Conservation (phyloP, 2,329 filamentous ascomycete species). For the Trichoderma brevicompactum region DNA sequence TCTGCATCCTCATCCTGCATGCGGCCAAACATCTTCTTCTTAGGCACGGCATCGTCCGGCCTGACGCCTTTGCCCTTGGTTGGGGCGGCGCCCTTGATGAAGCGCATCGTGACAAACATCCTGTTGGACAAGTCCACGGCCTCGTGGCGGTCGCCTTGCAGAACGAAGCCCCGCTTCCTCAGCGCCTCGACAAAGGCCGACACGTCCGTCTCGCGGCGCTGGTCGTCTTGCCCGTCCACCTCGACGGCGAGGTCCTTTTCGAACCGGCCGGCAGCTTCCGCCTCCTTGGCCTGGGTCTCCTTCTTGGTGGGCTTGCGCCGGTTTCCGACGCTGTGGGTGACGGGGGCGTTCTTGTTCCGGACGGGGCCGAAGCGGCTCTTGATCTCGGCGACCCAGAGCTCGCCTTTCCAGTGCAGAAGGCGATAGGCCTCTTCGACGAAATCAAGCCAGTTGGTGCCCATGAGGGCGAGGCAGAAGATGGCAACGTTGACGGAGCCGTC, state of each 20-base stretch:
- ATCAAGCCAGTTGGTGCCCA: slow-evolving; percentile 98
- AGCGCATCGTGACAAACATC: slow-evolving; percentile 99
- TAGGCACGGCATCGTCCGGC: slow-evolving; percentile 51
- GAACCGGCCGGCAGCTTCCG: slow-evolving; percentile 54
- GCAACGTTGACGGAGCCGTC: slow-evolving; percentile 81
- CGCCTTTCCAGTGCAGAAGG: slow-evolving; percentile 88
- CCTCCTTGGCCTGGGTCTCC: slow-evolving; percentile 49
- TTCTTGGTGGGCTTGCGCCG: slow-evolving; percentile 53
- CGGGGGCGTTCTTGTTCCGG: slow-evolving; percentile 45
- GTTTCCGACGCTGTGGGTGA: slow-evolving; percentile 74
- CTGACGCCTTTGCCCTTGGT: slow-evolving; percentile 74
- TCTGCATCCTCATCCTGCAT: slow-evolving; percentile 59
- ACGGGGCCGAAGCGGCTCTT: slow-evolving; percentile 77
- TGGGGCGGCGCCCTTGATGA: slow-evolving; percentile 80
- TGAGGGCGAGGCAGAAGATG: slow-evolving; percentile 94
- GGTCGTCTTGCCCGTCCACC: slow-evolving; percentile 69
- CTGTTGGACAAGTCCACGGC: slow-evolving; percentile 85
- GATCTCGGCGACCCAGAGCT: slow-evolving; percentile 97
- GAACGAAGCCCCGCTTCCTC: slow-evolving; percentile 78
- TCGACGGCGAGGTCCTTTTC: slow-evolving; percentile 67
- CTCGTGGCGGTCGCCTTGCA: slow-evolving; percentile 64
- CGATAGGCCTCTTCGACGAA: slow-evolving; percentile 97
- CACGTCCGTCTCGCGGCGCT: slow-evolving; percentile 79
- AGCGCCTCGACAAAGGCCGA: slow-evolving; percentile 85
- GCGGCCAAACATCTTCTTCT: slow-evolving; percentile 55